Base-by-base conservation (phyloP, 2,329 filamentous ascomycete species). In the Calonectria crousiana region DNA sequence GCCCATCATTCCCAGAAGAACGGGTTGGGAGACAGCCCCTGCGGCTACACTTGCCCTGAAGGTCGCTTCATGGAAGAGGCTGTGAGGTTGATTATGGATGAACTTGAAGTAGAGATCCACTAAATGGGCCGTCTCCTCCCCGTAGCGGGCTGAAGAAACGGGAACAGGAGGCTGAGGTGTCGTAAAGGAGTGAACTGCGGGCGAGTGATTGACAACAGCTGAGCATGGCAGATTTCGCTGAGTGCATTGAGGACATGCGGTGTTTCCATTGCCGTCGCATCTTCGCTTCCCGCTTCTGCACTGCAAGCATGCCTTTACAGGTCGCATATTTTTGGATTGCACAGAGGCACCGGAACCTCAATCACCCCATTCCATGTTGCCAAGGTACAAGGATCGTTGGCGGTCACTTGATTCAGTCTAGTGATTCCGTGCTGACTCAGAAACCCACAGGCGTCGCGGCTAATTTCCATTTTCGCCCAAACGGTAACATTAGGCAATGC, bases 41-140 rank as follows among this genome's bases (percentile, higher is more conserved):
- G 65, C 18, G 0, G 30, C 60, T 14, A 76, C 78, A 14, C 74
- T 77, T 3, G 26, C 52, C 20, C 77, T 77, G 3, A 80, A 80
- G 0, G 73, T 75, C 1, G 77, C 23, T 6, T 76, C 74, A 13
- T 80, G 78, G 13, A 80, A 80, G 6, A 80, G 32, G 4, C 74
- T 80, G 30, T 80, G 78, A n/a, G 78, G 78, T 4, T 77, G 77
- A 9, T 80, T 69, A 23, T 80, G 78, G 0, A 80, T 78, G 18
- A 75, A 80, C 0, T 47, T 64, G 64, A 80, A 80, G 62, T 80
- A 80, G 0, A 80, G 60, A 36, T 77, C 71, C 1, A 80, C 76
- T 14, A 80, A 44, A 10, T 78, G 64, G 0, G 74, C 44, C 0
- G 9, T 47, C 10, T 79, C 78, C 6, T 74, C 60, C 3, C 44